phyloP scores from a whole-genome alignment of 352 stramenopile genomes.

The Globisporangium iwayamae region DNA sequence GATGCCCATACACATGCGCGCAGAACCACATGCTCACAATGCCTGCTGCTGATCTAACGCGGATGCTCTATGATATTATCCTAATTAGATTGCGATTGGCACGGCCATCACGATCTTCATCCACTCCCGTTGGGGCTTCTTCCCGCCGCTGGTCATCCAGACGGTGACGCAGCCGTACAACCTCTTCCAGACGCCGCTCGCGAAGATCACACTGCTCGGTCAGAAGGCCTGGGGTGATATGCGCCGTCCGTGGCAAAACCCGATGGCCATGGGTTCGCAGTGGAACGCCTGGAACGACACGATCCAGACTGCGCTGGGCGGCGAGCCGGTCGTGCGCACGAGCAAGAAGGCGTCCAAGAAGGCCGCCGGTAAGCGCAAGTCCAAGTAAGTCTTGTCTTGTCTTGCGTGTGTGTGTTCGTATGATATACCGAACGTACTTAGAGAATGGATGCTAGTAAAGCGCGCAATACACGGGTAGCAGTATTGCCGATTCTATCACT shows the following conservation, averaged over 20 bases:
- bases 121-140: conserved; percentile 81
- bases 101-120: conserved; percentile 63
- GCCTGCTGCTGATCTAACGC: background rate
- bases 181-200: conserved; percentile 58
- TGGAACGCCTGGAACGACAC: conserved; percentile 80
- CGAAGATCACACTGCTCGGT: conserved; percentile 57
- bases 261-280: conserved; percentile 59
- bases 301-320: conserved; percentile 59
- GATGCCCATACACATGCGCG: background rate
- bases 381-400: conserved; percentile 35
- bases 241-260: conserved; percentile 67
- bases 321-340: conserved; percentile 40
- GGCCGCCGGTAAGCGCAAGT: conserved; percentile 55
- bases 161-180: conserved; percentile 77
- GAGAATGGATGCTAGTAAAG: conserved; percentile 13
- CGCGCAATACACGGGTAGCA: background rate
- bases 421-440: conserved; percentile 9
- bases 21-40: background rate
- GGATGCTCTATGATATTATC: background rate
- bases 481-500: background rate
- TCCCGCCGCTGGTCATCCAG: conserved; percentile 79
- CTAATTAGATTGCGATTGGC: conserved; percentile 51
- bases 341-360: conserved; percentile 79
- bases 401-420: background rate
- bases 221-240: conserved; percentile 75